A percentile compares a stretch with the other conserved stretches of the same genome.
Conservation (phyloP, 1,139 yeast genomes). For the Pichia sp. region DNA sequence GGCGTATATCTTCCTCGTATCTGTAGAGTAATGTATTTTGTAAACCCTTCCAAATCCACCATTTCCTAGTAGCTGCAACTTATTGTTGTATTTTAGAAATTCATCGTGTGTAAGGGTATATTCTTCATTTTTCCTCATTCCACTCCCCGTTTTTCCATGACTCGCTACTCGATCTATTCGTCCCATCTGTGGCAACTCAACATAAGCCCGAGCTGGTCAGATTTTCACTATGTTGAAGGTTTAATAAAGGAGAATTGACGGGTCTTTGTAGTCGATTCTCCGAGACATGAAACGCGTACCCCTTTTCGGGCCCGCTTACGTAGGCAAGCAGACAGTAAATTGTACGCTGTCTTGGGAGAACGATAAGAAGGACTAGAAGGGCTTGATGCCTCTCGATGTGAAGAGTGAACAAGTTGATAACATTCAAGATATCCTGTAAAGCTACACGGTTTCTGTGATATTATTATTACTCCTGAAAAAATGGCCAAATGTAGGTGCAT, state of each 20-base stretch:
- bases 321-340: too few relatives aligned
- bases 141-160: neutral
- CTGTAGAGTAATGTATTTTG: conserved; percentile 45
- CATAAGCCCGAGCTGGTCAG: neutral
- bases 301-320: neutral
- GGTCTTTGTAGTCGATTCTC: neutral
- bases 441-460: neutral
- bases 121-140: neutral
- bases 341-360: neutral
- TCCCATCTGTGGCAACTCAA: neutral
- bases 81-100: neutral
- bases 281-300: neutral
- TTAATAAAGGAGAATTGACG: too few relatives aligned
- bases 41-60: conserved; percentile 80
- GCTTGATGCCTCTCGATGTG: too few relatives aligned
- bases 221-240: too few relatives aligned
- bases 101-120: conserved; percentile 1
- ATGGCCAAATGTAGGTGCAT: too few relatives aligned
- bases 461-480: too few relatives aligned
- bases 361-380: too few relatives aligned
- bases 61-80: conserved; percentile 43
- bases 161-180: neutral
- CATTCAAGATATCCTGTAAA: neutral
- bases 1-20: conserved; percentile 64
- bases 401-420: too few relatives aligned